These are phyloP conservation scores for Termitomyces sp. DNA, from an alignment of 768 basidiomycete genomes.

Conservation along the genomic window DNA sequence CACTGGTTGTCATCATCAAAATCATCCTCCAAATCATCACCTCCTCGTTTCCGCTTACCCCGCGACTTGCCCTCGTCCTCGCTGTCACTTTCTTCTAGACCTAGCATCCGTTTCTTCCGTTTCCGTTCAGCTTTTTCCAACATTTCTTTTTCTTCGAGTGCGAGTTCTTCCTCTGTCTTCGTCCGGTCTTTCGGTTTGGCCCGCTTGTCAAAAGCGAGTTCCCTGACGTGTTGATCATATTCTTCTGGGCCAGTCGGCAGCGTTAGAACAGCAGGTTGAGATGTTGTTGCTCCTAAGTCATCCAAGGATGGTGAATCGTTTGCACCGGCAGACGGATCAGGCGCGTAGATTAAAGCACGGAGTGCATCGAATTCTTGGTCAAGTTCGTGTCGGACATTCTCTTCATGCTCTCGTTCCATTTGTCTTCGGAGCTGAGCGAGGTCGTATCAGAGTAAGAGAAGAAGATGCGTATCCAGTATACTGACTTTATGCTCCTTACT, in stretches of 20 bases:
- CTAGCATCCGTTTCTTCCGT: slow-evolving; percentile 80
- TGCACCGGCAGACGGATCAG: slow-evolving; percentile 40
- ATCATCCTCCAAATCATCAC: slow-evolving; percentile 92
- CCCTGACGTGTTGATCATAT: slow-evolving; percentile 90
- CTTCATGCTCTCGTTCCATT: slow-evolving; percentile 80
- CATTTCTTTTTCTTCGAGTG: slow-evolving; percentile 79
- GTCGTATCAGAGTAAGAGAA: background rate
- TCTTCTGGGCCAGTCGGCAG: slow-evolving; percentile 40
- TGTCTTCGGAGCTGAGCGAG: slow-evolving; percentile 70
- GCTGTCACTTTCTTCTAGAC: slow-evolving; percentile 62
- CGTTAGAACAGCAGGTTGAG: slow-evolving; percentile 13
- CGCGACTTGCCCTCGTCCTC: slow-evolving; percentile 45
- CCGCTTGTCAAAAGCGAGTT: slow-evolving; percentile 88
- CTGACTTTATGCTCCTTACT: slow-evolving; percentile 91
- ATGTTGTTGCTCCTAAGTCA: slow-evolving; percentile 5
- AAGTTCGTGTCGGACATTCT: slow-evolving; percentile 79
- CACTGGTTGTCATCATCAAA: slow-evolving; percentile 44
- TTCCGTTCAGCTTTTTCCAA: slow-evolving; percentile 82
- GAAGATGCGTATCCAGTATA: background rate
- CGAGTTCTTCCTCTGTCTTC: slow-evolving; percentile 94
- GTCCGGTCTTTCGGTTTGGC: slow-evolving; percentile 93
- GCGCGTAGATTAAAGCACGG: slow-evolving; percentile 62
- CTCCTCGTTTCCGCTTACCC: slow-evolving; percentile 56
- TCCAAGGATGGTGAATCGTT: slow-evolving; percentile 31
- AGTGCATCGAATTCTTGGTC: slow-evolving; percentile 85